Conservation (phyloP, 768 basidiomycete genomes). For the Mycena filopes region DNA sequence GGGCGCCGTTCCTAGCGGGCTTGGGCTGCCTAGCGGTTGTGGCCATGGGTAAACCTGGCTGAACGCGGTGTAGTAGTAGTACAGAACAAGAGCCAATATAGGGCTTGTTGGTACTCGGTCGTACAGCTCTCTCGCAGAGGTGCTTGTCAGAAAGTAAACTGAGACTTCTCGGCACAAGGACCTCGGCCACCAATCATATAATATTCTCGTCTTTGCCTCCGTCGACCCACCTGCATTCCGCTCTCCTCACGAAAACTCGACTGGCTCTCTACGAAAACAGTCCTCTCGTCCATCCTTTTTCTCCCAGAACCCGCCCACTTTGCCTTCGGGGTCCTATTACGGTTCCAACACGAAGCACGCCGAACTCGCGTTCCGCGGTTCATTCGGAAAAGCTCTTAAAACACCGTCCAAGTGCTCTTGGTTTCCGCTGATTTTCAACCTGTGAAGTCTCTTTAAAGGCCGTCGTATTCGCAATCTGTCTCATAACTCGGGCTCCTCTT, state of each 20-base stretch:
- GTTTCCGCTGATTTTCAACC: too few species aligned
- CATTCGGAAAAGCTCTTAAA: too few species aligned
- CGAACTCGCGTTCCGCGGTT: background rate
- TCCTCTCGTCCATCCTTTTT: background rate
- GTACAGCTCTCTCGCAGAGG: background rate
- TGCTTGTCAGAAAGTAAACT: background rate
- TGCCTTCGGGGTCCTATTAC: background rate
- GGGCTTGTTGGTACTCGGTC: too few species aligned
- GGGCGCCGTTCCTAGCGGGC: conserved; percentile 68
- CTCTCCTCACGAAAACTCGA: background rate
- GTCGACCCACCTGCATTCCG: background rate
- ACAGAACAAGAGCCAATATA: background rate
- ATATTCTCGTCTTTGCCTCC: too few species aligned
- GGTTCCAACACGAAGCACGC: background rate
- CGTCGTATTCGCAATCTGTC: too few species aligned
- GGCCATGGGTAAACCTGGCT: conserved; percentile 58
- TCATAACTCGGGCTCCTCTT: too few species aligned
- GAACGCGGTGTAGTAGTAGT: background rate
- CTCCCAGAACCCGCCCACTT: background rate
- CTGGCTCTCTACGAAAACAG: too few species aligned
- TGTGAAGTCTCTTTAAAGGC: too few species aligned
- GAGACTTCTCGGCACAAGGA: background rate
- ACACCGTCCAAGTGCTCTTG: too few species aligned
- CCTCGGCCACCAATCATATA: conserved; percentile 14
- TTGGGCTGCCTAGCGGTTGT: conserved; percentile 73